Evolutionary conservation across 2,329 filamentous ascomycete genomes (phyloP), one percentile per base, ranked within the genome.

Genomic region (Zymoseptoria ardabiliae): DNA sequence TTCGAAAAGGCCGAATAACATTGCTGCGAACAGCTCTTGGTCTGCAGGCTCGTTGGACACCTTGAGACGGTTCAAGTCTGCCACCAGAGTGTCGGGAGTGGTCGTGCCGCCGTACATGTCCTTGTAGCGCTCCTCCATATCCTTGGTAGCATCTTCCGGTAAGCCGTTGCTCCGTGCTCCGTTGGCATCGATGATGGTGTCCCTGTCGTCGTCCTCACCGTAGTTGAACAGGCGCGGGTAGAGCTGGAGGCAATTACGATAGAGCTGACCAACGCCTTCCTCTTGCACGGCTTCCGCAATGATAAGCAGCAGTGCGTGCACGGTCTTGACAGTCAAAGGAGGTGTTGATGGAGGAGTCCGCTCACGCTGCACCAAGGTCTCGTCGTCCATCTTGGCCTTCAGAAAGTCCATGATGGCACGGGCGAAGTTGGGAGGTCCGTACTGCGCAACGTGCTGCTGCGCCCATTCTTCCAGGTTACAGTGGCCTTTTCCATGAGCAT

Each of bases 81-180:
- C 86, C 55, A 99, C 88, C 64, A 99, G 89, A 57, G 90, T 85
- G 58, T 90, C 85, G 19, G 97, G 89, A 63, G 93, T 88, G 20
- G 92, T 85, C 66, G 97, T 91, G 65, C 90, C 88, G 65, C 90
- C 89, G 72, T 99, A 99, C 92, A 99, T 97, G 70, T 90, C 90
- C 75, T 96, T 97, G 74, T 97, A 99, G 63, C 96, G 87, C 66
- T 97, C 91, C 70, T 97, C 92, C 94, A 99, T 99, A 72, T 91
- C 90, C 64, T 83, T 85, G 66, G 96, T 92, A 57, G 93, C 90
- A 21, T 86, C 85, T 20, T 83, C 80, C 0, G 92, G 88, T 1
- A 99, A 81, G 1, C 84, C 82, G 69, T 97, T 96, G n/a, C 90
- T 87, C 66, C 85, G 83, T 30, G 59, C 60, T 45, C 91, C 89